These are phyloP conservation scores for Emergomyces orientalis DNA, from an alignment of 2,329 filamentous ascomycete species.

Conservation along the genomic window DNA sequence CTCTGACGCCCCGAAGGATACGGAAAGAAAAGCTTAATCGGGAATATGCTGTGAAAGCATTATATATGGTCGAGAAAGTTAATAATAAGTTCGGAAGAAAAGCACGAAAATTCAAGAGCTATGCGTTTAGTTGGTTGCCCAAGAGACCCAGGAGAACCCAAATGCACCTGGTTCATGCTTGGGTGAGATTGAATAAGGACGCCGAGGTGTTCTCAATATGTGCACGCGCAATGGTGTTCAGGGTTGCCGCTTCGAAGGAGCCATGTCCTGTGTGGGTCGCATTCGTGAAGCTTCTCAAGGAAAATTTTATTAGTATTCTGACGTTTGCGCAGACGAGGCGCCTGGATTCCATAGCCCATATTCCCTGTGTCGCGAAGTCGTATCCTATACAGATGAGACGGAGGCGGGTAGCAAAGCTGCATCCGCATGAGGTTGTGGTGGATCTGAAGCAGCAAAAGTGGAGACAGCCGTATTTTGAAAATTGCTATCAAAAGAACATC, in stretches of 20 bases:
- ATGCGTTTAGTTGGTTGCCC: background rate
- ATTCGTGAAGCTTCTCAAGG: background rate
- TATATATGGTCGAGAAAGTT: background rate
- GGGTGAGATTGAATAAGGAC: background rate
- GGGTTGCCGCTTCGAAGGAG: background rate
- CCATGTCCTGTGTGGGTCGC: background rate
- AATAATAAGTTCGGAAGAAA: background rate
- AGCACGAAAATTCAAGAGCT: background rate
- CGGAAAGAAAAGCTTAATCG: background rate
- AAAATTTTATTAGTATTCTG: conserved; percentile 2
- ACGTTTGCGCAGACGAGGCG: conserved; percentile 2
- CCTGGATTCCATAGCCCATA: background rate
- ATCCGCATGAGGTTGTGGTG: conserved; percentile 4
- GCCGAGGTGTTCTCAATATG: conserved; percentile 2
- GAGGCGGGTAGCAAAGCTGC: background rate
- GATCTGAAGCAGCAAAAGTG: background rate
- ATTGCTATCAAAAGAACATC: background rate
- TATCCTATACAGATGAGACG: background rate
- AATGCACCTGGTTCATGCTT: background rate
- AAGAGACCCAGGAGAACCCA: background rate
- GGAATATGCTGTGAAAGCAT: background rate
- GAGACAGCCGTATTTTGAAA: background rate
- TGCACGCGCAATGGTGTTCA: background rate
- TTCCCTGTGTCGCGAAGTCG: background rate
- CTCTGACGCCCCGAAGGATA: background rate